These are phyloP conservation scores for Penicillium atrosanguineum DNA, from an alignment of 495 filamentous ascomycete genomes.

Conservation along the genomic window DNA sequence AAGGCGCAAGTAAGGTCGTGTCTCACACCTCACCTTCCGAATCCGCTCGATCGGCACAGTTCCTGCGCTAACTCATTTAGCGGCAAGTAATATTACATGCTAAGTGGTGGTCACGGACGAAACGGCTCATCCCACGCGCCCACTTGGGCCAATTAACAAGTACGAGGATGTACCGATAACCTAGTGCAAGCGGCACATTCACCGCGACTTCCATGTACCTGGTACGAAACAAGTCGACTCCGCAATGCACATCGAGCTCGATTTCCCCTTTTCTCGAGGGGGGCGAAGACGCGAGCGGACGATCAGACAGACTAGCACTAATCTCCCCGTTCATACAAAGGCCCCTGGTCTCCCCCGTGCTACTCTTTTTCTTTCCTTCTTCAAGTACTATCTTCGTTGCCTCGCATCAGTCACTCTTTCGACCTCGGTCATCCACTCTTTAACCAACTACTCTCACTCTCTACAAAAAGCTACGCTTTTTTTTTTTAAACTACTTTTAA, in stretches of 20 bases:
- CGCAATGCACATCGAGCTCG: background rate
- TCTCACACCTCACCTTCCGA: slow-evolving; percentile 3
- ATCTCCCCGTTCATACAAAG: slow-evolving; percentile 41
- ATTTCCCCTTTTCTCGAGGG: slow-evolving; percentile 14
- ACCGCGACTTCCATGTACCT: slow-evolving; percentile 5
- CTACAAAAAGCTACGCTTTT: slow-evolving; percentile 23
- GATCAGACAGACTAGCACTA: slow-evolving; percentile 36
- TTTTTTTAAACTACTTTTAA: slow-evolving; percentile 24
- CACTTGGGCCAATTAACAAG: slow-evolving; percentile 8
- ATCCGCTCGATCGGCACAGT: slow-evolving; percentile 6
- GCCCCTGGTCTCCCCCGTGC: slow-evolving; percentile 28
- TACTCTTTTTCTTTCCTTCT: slow-evolving; percentile 30
- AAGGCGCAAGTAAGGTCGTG: background rate
- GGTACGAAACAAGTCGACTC: slow-evolving; percentile 8
- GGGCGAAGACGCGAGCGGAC: slow-evolving; percentile 7
- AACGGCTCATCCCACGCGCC: slow-evolving; percentile 13
- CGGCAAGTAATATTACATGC: slow-evolving; percentile 15
- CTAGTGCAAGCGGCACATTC: background rate
- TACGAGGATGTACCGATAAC: slow-evolving; percentile 7
- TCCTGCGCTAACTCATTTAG: slow-evolving; percentile 14
- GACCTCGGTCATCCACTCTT: slow-evolving; percentile 60
- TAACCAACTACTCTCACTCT: slow-evolving; percentile 48
- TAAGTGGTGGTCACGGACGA: slow-evolving; percentile 10
- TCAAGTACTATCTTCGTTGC: slow-evolving; percentile 41
- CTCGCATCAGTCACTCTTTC: slow-evolving; percentile 38